phyloP scores from a whole-genome alignment of 2,329 filamentous ascomycete genomes.

The Epichloe uncinata region DNA sequence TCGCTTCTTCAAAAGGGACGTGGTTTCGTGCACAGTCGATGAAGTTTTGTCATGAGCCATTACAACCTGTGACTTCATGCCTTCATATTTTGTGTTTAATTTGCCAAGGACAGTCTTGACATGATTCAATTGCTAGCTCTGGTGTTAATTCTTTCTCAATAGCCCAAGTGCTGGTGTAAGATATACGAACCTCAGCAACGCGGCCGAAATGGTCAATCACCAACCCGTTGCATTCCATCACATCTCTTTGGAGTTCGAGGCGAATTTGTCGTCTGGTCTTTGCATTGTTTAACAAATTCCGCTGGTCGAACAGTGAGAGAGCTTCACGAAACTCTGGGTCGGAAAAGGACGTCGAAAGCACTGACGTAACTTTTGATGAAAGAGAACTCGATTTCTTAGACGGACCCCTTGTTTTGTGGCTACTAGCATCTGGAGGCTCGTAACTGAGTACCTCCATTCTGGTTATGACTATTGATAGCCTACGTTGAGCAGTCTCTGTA shows the following conservation, averaged over 20 bases:
- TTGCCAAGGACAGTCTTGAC: conserved; percentile 68
- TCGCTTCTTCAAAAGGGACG: conserved; percentile 57
- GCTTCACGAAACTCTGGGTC: conserved; percentile 86
- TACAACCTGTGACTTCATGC: conserved; percentile 66
- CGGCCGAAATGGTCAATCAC: conserved; percentile 79
- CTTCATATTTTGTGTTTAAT: conserved; percentile 66
- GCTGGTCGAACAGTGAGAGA: conserved; percentile 61
- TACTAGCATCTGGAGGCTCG: not conserved
- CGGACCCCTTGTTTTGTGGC: not conserved
- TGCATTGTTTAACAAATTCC: conserved; percentile 57
- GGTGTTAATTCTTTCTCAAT: conserved; percentile 15
- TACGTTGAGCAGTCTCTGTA: too few relatives aligned
- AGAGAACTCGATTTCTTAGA: conserved; percentile 45
- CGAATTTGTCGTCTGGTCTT: conserved; percentile 69
- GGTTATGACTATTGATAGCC: too few relatives aligned
- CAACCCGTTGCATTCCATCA: conserved; percentile 83
- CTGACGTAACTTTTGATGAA: conserved; percentile 66
- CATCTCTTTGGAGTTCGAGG: conserved; percentile 76
- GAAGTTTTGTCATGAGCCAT: conserved; percentile 63
- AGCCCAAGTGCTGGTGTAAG: not conserved
- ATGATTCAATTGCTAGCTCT: conserved; percentile 62
- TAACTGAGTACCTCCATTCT: not conserved
- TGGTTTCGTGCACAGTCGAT: conserved; percentile 65
- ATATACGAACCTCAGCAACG: conserved; percentile 61
- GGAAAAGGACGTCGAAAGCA: conserved; percentile 84